Evolutionary conservation across 495 filamentous ascomycete species (phyloP), one percentile per base, ranked within the genome.

Genomic region (Aspergillus sclerotiicarbonarius): DNA sequence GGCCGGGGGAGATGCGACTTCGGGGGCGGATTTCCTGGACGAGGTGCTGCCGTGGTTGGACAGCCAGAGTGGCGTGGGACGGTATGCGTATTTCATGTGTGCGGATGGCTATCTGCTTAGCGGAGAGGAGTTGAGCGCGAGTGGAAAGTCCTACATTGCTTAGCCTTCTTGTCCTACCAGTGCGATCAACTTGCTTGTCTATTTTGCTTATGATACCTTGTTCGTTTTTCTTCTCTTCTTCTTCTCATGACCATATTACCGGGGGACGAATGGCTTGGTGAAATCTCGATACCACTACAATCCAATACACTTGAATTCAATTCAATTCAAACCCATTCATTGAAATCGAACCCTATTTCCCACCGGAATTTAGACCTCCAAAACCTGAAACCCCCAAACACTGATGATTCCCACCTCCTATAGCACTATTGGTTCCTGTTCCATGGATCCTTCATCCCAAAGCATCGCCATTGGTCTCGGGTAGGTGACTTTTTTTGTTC

Each of bases 21-120:
- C 80, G 52, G 76, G 84, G 39, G 72, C 75, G 30, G 56, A 67
- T 8, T 90, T 91, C 79, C 70, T 82, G 21, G 60, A 69, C 43
- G 64, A 78, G 7, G 81, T 88, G 35, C 61, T 90, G 21, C 73
- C 84, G 13, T 87, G 81, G 76, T 66, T 96, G 58, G 91, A 96
- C 65, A 67, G 58, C 51, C 76, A 87, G 60, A n/a, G 73, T 37
- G 83, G 70, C 47, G 84, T 96, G 48, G 78, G 86, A 68, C 77
- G 87, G 32, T 96, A 95, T 75, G 74, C 88, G 3, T 96, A 91
- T 80, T 96, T 92, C 77, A 87, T 87, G 82, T 86, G 64, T 54
- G 67, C 69, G 20, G 68, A 74, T 37, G 67, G 69, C 20, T 74
- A 71, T 49, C 58, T 79, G 57, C 53, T 78, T 7, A 58, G 25